Evolutionary conservation across 2,329 filamentous ascomycete species (phyloP), one percentile per base, ranked within the genome.

Genomic region (Fusarium globosum): DNA sequence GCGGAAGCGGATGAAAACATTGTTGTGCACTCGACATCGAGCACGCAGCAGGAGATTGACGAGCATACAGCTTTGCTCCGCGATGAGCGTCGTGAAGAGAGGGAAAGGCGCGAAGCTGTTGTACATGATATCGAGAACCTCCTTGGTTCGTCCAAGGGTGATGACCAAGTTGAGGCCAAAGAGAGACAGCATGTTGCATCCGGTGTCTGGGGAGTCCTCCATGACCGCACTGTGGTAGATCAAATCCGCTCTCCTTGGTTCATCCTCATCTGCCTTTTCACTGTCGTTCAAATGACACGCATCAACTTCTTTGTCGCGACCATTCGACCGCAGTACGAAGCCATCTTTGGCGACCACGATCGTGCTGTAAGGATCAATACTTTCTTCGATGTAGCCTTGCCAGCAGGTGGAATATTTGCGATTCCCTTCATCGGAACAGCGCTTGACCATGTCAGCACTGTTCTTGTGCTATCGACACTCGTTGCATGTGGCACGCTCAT

Each of bases 301-400:
- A 97, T 97, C 87, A 97, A 97, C 83, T 97, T 95, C 85, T 97
- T 97, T 80, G 94, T 97, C 60, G 94, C 95, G 7, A 97, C 95
- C 6, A 92, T 97, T 71, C 88, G 93, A 4, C 87, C 92, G 4
- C 95, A 98, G 81, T 97, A 97, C 82, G 88, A 90, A 49, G 92
- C 91, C 76, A 88, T 98, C 14, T 89, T 97, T 21, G 86, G 86
- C 51, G 90, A 90, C 16, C 85, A 86, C 67, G 81, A 84, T 3
- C 86, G 87, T 65, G 93, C 94, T 0, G 86, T 90, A 14, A 83
- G 88, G 63, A 87, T 97, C 79, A 97, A 97, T 83, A 88, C 92
- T 64, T 92, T 95, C 82, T 97, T 98, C 83, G 95, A 97, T 78
- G 83, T 86, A 20, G 85, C 94, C 26, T 87, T 97, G 4, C 95